phyloP scores from a whole-genome alignment of 306 rosid genomes.

The Ziziphus jujuba region DNA sequence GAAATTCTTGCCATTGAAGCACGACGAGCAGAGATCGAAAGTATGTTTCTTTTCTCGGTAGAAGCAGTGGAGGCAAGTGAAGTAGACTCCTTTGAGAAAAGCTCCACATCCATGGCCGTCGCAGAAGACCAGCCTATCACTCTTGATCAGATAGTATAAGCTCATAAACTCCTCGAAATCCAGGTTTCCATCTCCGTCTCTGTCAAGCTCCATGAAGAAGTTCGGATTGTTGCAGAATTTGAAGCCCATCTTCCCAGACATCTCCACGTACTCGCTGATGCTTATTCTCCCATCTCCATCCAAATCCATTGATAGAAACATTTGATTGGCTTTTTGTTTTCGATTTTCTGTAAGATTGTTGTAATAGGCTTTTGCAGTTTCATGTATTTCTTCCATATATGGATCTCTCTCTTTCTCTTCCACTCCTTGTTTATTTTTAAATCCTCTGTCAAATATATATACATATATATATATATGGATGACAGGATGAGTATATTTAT shows the following conservation, averaged over 20 bases:
- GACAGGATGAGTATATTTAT: fast-evolving
- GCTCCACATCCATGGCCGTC: no score
- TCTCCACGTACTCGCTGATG: background rate
- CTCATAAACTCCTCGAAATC: background rate
- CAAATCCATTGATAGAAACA: background rate
- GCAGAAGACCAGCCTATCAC: no score
- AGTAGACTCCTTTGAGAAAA: no score
- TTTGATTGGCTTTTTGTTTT: background rate
- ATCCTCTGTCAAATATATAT: background rate
- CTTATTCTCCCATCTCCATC: background rate
- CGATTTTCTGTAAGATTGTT: background rate
- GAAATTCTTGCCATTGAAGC: no score
- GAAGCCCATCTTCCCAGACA: no score
- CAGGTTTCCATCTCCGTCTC: background rate
- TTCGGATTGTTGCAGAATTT: background rate
- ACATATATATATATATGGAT: no score
- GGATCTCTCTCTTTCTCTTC: background rate
- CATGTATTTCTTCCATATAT: background rate
- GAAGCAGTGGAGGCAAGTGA: no score
- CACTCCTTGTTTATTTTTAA: no score
- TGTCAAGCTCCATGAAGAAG: background rate
- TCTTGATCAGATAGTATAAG: no score
- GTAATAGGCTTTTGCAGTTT: background rate
- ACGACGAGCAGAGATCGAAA: no score
- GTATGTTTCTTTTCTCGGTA: no score